Evolutionary conservation across 2,329 filamentous ascomycete genomes (phyloP).

Genomic region (Penicillium psychrosexuale): DNA sequence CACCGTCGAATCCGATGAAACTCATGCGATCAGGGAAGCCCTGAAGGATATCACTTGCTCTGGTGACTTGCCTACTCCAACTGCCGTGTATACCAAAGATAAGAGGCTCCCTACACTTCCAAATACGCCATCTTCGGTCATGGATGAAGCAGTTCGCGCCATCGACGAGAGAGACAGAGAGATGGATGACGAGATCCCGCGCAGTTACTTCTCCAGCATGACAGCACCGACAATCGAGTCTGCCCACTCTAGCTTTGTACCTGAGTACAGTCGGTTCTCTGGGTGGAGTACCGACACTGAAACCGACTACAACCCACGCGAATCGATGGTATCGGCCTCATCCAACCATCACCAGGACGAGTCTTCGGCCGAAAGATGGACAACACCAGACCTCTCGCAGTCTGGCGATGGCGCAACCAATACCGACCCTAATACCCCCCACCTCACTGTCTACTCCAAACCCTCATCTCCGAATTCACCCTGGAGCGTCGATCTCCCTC

Average conservation of each 20-base stretch:
- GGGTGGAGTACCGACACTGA: slow-evolving; percentile 43
- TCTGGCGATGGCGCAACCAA: slow-evolving; percentile 21
- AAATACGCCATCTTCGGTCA: slow-evolving; percentile 47
- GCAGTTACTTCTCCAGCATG: slow-evolving; percentile 45
- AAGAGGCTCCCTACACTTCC: slow-evolving; percentile 47
- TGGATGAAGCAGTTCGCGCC: slow-evolving; percentile 40
- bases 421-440: slow-evolving; percentile 39
- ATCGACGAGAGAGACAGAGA: slow-evolving; percentile 33
- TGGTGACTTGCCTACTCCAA: slow-evolving; percentile 26
- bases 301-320: slow-evolving; percentile 30
- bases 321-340: slow-evolving; percentile 37
- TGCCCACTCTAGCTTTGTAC: slow-evolving; percentile 25
- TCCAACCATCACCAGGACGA: slow-evolving; percentile 27
- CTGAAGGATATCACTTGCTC: slow-evolving; percentile 8
- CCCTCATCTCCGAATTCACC: slow-evolving; percentile 29
- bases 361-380: slow-evolving; percentile 22
- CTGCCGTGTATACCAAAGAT: slow-evolving; percentile 28
- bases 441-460: slow-evolving; percentile 32
- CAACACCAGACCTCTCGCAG: slow-evolving; percentile 23
- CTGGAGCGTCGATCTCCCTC: slow-evolving; percentile 25
- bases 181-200: slow-evolving; percentile 33
- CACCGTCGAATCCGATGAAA: slow-evolving; percentile 14
- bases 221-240: slow-evolving; percentile 31
- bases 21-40: slow-evolving; percentile 10
- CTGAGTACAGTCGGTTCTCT: slow-evolving; percentile 39